Conservation (phyloP, 2,329 filamentous ascomycete species). For the Pseudodiploospora longispora region DNA sequence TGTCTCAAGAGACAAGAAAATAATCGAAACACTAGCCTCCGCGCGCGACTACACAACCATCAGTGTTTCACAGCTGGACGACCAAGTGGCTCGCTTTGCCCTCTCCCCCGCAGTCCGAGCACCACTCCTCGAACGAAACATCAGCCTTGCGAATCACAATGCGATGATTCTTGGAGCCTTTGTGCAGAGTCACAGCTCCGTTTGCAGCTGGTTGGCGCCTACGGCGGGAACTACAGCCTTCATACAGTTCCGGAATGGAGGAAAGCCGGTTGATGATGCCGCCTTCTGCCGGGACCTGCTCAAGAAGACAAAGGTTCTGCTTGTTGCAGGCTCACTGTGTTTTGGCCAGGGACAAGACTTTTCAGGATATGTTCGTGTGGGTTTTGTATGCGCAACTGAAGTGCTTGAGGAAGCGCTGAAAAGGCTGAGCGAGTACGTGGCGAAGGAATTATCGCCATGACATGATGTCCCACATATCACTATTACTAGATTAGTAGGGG, state of each 20-base stretch:
- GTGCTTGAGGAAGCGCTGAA: slow-evolving; percentile 60
- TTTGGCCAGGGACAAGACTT: slow-evolving; percentile 64
- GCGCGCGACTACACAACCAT: slow-evolving; percentile 81
- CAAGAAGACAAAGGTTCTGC: slow-evolving; percentile 61
- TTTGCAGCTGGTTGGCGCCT: slow-evolving; percentile 65
- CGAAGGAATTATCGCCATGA: not conserved
- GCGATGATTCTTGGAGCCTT: slow-evolving; percentile 58
- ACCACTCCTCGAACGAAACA: slow-evolving; percentile 44
- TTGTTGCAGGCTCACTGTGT: slow-evolving; percentile 64
- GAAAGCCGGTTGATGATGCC: slow-evolving; percentile 60
- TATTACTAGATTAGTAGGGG: not conserved
- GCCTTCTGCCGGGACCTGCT: slow-evolving; percentile 62
- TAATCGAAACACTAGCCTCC: slow-evolving; percentile 56
- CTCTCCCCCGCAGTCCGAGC: slow-evolving; percentile 42
- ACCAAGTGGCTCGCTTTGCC: slow-evolving; percentile 69
- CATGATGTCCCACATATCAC: not conserved
- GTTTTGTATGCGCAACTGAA: slow-evolving; percentile 64
- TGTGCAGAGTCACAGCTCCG: slow-evolving; percentile 53
- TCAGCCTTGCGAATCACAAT: slow-evolving; percentile 58
- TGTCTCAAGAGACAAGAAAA: slow-evolving; percentile 52
- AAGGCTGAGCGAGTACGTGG: slow-evolving; percentile 33
- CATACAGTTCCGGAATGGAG: slow-evolving; percentile 56
- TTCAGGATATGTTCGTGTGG: slow-evolving; percentile 67
- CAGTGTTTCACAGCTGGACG: slow-evolving; percentile 74
- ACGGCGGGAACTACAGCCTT: slow-evolving; percentile 75